A percentile compares a stretch with the other conserved stretches of the same genome.
Conservation (phyloP, 495 filamentous ascomycete species). For the Polyplosphaeria fusca region DNA sequence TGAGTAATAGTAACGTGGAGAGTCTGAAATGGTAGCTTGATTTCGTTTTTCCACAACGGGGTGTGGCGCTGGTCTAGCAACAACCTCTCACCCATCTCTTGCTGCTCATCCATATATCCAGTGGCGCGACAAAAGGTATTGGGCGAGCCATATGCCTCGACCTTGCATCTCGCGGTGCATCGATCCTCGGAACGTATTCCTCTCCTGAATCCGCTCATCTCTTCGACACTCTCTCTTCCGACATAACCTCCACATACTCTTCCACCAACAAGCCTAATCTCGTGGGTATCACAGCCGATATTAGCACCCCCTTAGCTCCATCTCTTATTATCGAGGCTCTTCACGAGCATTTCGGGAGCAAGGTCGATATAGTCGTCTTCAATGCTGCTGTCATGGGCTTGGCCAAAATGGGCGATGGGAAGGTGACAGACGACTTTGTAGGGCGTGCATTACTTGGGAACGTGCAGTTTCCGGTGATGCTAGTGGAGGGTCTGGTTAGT, state of each 20-base stretch:
- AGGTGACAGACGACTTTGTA: constrained; percentile 9
- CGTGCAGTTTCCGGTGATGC: constrained; percentile 24
- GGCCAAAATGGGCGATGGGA: constrained; percentile 23
- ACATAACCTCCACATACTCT: constrained; percentile 14
- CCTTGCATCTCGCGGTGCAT: constrained; percentile 28
- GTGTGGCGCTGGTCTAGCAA: background rate
- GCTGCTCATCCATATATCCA: background rate
- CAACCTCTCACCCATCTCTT: background rate
- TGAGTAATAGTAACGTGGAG: background rate
- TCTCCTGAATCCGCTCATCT: constrained; percentile 18
- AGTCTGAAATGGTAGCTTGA: background rate
- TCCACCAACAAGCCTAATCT: constrained; percentile 10
- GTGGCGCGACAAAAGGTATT: constrained; percentile 35
- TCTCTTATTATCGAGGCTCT: constrained; percentile 10
- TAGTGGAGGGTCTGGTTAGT: constrained; percentile 29
- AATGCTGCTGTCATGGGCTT: constrained; percentile 30
- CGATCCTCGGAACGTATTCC: constrained; percentile 30
- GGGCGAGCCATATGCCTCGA: constrained; percentile 32
- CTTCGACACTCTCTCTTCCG: constrained; percentile 25
- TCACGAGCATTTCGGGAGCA: constrained; percentile 16
- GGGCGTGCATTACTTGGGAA: constrained; percentile 26
- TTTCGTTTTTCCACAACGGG: background rate
- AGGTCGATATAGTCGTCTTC: constrained; percentile 32
- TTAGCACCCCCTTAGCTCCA: constrained; percentile 7
- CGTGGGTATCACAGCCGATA: constrained; percentile 27